Evolutionary conservation across 2,329 filamentous ascomycete genomes (phyloP), one percentile per base, ranked within the genome.

Genomic region (Aquanectria penicillioides): DNA sequence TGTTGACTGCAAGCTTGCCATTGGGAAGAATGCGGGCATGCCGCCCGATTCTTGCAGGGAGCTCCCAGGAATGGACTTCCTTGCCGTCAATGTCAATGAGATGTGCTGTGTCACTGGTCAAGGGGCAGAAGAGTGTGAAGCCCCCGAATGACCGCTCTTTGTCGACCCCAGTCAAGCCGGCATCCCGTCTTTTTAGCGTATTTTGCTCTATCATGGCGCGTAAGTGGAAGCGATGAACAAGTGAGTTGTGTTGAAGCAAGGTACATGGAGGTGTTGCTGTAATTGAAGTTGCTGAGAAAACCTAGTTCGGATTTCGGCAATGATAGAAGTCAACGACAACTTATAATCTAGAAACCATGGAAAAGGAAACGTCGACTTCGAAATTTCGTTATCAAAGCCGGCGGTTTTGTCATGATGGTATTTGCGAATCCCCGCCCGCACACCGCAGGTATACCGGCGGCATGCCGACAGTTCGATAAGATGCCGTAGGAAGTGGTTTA

Each of bases 1-100:
- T 73, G 23, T 73, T 73, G 44, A 71, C 71, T 1, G 71, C 70
- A 1, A 73, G 68, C 11, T 73, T 73, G 0, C 71, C 71, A 1
- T 69, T 73, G 4, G 65, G 63, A 0, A 73, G 63, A 31, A 73
- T 65, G 7, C 59, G 51, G 3, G 71, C 71, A 43, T 73, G 70
- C 0, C 71, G 60, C 1, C 71, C 71, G 1, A 71, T 65, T 51
- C 71, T 61, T 0, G 70, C 71, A 0, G 71, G 71, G 2, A 72
- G 64, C 25, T 71, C 71, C 71, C 70, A 73, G 2, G 62, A 59
- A 33, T 73, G 69, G 1, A 72, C 67, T 37, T 73, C 63, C 1
- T 63, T 65, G 8, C 71, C 70, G 15, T 73, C 62, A 20, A 72
- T 72, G 46, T 73, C 68, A 2, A 73, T 25, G 0, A 73, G 52